These are phyloP conservation scores for Phialophora tarda DNA, from an alignment of 2,329 filamentous ascomycete genomes.

Conservation along the genomic window DNA sequence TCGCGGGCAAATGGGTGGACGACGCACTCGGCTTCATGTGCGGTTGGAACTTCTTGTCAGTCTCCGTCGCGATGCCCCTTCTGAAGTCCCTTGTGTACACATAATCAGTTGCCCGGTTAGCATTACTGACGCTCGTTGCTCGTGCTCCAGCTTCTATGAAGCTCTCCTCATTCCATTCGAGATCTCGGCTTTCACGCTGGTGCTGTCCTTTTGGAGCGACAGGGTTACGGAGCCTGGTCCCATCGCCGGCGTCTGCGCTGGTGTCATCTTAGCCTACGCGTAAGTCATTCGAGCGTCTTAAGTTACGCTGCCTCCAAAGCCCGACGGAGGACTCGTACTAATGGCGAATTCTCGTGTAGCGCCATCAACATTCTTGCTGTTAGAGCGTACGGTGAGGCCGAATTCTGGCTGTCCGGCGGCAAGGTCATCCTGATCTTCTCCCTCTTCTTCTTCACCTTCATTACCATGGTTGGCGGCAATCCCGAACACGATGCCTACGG, in stretches of 20 bases:
- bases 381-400: slow-evolving; percentile 72
- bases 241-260: slow-evolving; percentile 45
- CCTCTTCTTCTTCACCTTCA: slow-evolving; percentile 74
- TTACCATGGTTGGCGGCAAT: slow-evolving; percentile 80
- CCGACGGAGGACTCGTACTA: neutral
- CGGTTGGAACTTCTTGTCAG: slow-evolving; percentile 55
- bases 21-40: slow-evolving; percentile 52
- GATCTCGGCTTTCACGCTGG: slow-evolving; percentile 50
- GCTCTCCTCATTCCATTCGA: slow-evolving; percentile 50
- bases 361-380: slow-evolving; percentile 71
- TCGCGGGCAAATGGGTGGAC: slow-evolving; percentile 51
- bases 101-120: neutral
- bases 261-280: slow-evolving; percentile 48
- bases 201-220: slow-evolving; percentile 49
- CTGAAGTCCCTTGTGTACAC: neutral
- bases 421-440: slow-evolving; percentile 72
- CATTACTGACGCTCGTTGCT: neutral
- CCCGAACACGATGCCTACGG: slow-evolving; percentile 71
- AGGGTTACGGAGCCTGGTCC: slow-evolving; percentile 41
- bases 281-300: slow-evolving; percentile 28
- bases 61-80: neutral
- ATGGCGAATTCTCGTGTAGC: slow-evolving; percentile 51
- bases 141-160: slow-evolving; percentile 45
- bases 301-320: neutral
- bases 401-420: slow-evolving; percentile 70